A percentile compares a stretch with the other conserved stretches of the same genome.
Conservation (phyloP, 495 filamentous ascomycete genomes). For the Hyaloscypha bicolor region DNA sequence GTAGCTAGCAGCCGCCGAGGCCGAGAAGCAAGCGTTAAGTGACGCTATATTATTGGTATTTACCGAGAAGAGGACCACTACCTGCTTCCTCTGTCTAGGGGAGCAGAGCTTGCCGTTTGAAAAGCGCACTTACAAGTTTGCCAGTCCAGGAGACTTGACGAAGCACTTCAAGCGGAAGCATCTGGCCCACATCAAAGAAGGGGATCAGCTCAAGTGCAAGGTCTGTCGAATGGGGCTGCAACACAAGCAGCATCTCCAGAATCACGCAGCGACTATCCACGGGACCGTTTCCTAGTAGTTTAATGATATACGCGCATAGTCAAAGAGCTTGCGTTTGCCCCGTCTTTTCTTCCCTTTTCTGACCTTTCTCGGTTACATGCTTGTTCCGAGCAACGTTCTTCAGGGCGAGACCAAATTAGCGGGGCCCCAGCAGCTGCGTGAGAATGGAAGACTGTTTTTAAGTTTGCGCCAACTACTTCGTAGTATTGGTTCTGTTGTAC, state of each 20-base stretch:
- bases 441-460: slow-evolving; percentile 21
- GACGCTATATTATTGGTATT: slow-evolving; percentile 27
- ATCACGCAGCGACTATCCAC: slow-evolving; percentile 13
- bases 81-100: slow-evolving; percentile 45
- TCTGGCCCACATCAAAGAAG: slow-evolving; percentile 35
- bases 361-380: slow-evolving; percentile 10
- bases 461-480: not conserved
- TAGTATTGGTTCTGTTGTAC: not conserved
- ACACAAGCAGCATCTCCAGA: slow-evolving; percentile 32
- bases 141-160: slow-evolving; percentile 38
- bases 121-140: slow-evolving; percentile 37
- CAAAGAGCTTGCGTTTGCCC: too few species aligned
- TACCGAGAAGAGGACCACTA: slow-evolving; percentile 35
- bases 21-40: slow-evolving; percentile 35
- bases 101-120: slow-evolving; percentile 35
- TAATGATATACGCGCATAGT: not conserved
- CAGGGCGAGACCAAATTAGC: slow-evolving; percentile 24
- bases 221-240: slow-evolving; percentile 29
- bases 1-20: slow-evolving; percentile 27
- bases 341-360: too few species aligned
- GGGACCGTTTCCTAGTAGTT: slow-evolving; percentile 5
- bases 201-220: slow-evolving; percentile 29
- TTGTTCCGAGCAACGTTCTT: slow-evolving; percentile 29
- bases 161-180: slow-evolving; percentile 48
- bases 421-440: slow-evolving; percentile 11